These are phyloP conservation scores for Saturnispora dispora DNA, from an alignment of 805 yeast species.

Conservation along the genomic window DNA sequence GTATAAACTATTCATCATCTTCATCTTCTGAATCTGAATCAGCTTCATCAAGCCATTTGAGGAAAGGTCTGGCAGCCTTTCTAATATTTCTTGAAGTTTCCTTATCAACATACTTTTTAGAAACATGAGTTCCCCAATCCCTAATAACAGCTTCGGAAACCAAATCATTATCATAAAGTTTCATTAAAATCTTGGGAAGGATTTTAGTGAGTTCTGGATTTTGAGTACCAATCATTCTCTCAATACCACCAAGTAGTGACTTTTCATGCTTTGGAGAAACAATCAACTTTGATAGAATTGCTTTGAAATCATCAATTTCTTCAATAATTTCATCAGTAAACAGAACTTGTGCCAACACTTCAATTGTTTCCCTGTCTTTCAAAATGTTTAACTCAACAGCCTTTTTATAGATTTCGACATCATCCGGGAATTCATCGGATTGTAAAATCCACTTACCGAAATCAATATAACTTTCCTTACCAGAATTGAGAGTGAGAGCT, in stretches of 20 bases:
- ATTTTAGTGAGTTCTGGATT: slow-evolving; percentile 57
- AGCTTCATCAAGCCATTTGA: slow-evolving; percentile 92
- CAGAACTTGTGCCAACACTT: slow-evolving; percentile 85
- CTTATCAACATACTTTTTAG: slow-evolving; percentile 90
- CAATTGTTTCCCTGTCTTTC: slow-evolving; percentile 66
- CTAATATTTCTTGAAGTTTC: slow-evolving; percentile 88
- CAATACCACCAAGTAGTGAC: slow-evolving; percentile 91
- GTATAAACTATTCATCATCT: slow-evolving; percentile 17
- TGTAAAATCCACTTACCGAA: slow-evolving; percentile 85
- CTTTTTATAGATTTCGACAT: slow-evolving; percentile 88
- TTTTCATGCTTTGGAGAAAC: slow-evolving; percentile 64
- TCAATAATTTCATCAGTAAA: slow-evolving; percentile 69
- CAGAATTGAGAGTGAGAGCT: slow-evolving; percentile 35
- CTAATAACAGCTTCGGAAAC: slow-evolving; percentile 72
- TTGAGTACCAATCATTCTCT: slow-evolving; percentile 80
- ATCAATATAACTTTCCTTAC: slow-evolving; percentile 49
- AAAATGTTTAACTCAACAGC: slow-evolving; percentile 70
- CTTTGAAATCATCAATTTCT: slow-evolving; percentile 69
- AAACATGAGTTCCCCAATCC: slow-evolving; percentile 84
- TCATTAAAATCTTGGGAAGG: slow-evolving; percentile 75
- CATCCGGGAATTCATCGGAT: slow-evolving; percentile 43
- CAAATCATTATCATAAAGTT: slow-evolving; percentile 75
- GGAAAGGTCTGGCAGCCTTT: slow-evolving; percentile 91
- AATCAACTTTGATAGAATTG: slow-evolving; percentile 72
- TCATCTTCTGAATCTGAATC: slow-evolving; percentile 65